A percentile compares a stretch with the other conserved stretches of the same genome.
Conservation (phyloP, 192 early-diverging fungal species). For the Backusella circina region DNA sequence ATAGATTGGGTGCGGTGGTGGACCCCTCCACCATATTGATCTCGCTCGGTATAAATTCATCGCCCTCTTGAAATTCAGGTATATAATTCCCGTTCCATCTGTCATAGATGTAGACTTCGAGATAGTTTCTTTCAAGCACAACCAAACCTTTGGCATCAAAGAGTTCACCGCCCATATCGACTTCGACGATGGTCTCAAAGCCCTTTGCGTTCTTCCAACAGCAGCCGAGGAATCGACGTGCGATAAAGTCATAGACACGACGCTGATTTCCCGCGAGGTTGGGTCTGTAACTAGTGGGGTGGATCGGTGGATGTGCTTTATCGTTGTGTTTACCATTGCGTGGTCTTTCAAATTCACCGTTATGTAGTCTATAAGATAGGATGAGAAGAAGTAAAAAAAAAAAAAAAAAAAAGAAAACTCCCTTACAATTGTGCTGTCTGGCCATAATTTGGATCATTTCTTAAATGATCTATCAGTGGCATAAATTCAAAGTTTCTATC, state of each 20-base stretch:
- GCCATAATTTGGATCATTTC: constrained; percentile 39
- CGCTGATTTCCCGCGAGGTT: constrained; percentile 62
- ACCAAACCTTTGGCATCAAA: constrained; percentile 77
- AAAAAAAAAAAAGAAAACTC: no score
- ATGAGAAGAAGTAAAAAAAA: no score
- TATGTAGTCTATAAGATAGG: constrained; percentile 43
- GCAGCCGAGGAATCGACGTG: constrained; percentile 85
- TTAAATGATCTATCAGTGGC: constrained; percentile 62
- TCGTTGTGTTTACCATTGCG: constrained; percentile 86
- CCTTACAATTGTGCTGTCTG: constrained; percentile 45
- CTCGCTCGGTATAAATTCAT: constrained; percentile 63
- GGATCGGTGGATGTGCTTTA: constrained; percentile 97
- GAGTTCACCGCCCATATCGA: constrained; percentile 66
- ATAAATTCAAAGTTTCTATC: constrained; percentile 68
- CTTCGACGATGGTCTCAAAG: constrained; percentile 70
- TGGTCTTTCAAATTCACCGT: constrained; percentile 69
- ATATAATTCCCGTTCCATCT: constrained; percentile 76
- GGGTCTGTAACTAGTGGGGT: constrained; percentile 66
- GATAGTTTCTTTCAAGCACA: constrained; percentile 82
- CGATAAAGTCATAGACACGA: constrained; percentile 83
- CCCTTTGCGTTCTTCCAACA: constrained; percentile 92
- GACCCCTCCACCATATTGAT: constrained; percentile 63
- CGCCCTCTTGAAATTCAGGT: constrained; percentile 64
- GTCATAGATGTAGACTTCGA: constrained; percentile 92
- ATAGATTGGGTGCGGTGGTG: constrained; percentile 69